Evolutionary conservation across 2,329 filamentous ascomycete species (phyloP).

Genomic region (Monosporascus sp.): DNA sequence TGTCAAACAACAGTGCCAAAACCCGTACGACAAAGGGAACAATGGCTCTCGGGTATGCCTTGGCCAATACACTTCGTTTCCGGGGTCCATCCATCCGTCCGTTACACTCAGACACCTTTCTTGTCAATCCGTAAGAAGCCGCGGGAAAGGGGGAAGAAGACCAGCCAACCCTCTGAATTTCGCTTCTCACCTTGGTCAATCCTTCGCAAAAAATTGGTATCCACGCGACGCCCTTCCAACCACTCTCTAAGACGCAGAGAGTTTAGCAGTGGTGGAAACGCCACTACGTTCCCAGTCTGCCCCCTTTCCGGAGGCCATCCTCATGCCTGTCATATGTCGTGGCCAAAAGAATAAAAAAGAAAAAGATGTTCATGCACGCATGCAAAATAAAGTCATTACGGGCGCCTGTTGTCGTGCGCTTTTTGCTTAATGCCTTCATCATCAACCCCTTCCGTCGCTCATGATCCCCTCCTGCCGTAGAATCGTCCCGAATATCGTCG

Average conservation of each 20-base stretch:
- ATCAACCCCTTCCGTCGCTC: background rate
- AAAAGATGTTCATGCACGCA: background rate
- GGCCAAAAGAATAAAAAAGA: background rate
- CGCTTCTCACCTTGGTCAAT: too few species aligned
- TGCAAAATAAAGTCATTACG: slow-evolving; percentile 6
- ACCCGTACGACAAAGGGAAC: background rate
- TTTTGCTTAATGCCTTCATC: background rate
- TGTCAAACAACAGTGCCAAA: background rate
- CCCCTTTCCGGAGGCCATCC: background rate
- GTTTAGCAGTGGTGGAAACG: background rate
- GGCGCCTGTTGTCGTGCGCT: background rate
- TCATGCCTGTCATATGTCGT: background rate
- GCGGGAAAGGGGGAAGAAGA: background rate
- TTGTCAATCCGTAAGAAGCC: background rate
- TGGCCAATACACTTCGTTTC: background rate
- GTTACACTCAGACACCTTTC: background rate
- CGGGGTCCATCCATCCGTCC: background rate
- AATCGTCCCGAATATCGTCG: background rate
- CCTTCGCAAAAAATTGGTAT: too few species aligned
- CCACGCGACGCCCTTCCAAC: background rate
- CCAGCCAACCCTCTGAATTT: too few species aligned
- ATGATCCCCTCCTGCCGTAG: slow-evolving; percentile 1
- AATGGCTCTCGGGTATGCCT: background rate
- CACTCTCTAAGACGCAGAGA: too few species aligned
- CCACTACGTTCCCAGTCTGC: background rate